A percentile compares a stretch with the other conserved stretches of the same genome.
Evolutionary conservation across 2,329 filamentous ascomycete species (phyloP).

Genomic region (Aspergillus arachidicola): DNA sequence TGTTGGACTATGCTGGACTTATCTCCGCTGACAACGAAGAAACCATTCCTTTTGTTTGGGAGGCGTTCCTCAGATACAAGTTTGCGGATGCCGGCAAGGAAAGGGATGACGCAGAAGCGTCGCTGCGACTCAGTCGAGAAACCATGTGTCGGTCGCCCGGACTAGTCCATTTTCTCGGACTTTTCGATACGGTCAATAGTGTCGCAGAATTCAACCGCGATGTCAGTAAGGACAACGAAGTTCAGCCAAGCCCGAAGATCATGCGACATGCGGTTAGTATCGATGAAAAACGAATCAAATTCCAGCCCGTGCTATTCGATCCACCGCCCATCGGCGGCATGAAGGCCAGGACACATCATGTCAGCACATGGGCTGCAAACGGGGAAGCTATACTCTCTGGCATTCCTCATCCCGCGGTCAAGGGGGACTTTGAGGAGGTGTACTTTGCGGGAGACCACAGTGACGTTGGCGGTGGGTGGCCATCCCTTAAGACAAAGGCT

Average conservation of each 20-base stretch:
- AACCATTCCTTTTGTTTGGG: slow-evolving; percentile 22
- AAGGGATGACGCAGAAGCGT: slow-evolving; percentile 4
- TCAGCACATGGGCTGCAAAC: slow-evolving; percentile 26
- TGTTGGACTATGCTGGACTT: slow-evolving; percentile 24
- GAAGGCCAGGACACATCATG: slow-evolving; percentile 3
- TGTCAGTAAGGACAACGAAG: slow-evolving; percentile 13
- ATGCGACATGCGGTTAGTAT: slow-evolving; percentile 58
- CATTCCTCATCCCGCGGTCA: background rate
- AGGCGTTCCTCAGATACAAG: slow-evolving; percentile 20
- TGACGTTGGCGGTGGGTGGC: slow-evolving; percentile 76
- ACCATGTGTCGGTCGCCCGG: slow-evolving; percentile 23
- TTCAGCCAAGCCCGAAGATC: slow-evolving; percentile 42
- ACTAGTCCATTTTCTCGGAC: slow-evolving; percentile 25
- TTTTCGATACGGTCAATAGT: slow-evolving; percentile 32
- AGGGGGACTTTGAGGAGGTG: slow-evolving; percentile 69
- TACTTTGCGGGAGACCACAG: slow-evolving; percentile 72
- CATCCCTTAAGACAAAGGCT: slow-evolving; percentile 56
- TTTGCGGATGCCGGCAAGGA: slow-evolving; percentile 13
- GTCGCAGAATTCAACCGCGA: slow-evolving; percentile 23
- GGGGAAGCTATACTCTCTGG: slow-evolving; percentile 6
- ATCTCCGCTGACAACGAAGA: slow-evolving; percentile 25
- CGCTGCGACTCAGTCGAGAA: slow-evolving; percentile 15
- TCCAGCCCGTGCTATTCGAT: slow-evolving; percentile 33
- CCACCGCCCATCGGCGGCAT: background rate
- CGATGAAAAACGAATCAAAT: slow-evolving; percentile 57